These are phyloP conservation scores for Lumnitzera littorea DNA, from an alignment of 345 rosid genomes.

Conservation along the genomic window DNA sequence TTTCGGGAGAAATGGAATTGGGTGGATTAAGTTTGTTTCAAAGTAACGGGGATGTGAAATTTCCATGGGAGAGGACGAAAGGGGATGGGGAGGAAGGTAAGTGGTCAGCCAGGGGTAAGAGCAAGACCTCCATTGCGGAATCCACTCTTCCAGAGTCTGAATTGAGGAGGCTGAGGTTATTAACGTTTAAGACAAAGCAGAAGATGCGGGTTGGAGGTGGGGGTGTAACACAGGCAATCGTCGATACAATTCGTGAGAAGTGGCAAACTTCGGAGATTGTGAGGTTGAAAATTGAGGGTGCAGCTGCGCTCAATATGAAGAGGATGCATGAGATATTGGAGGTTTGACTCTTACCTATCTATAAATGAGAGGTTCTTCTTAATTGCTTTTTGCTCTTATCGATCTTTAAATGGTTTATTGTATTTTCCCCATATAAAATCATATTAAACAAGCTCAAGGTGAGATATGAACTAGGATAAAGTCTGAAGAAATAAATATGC, in stretches of 20 bases:
- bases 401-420: neutral
- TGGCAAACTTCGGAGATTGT: conserved; percentile 82
- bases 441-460: too few relatives aligned
- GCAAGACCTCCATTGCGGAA: conserved; percentile 64
- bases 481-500: too few relatives aligned
- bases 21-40: conserved; percentile 29
- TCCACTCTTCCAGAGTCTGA: conserved; percentile 69
- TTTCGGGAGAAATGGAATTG: conserved; percentile 39
- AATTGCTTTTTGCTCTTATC: conserved; percentile 1
- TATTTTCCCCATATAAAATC: neutral
- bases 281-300: conserved; percentile 76
- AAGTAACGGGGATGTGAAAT: conserved; percentile 47
- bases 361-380: neutral
- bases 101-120: conserved; percentile 48
- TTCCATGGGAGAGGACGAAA: conserved; percentile 80
- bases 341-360: conserved; percentile 39
- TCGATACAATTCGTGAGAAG: conserved; percentile 59
- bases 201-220: conserved; percentile 51
- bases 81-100: conserved; percentile 25
- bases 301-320: conserved; percentile 85
- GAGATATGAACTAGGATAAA: too few relatives aligned
- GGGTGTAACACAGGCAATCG: conserved; percentile 71
- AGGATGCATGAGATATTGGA: conserved; percentile 85
- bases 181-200: conserved; percentile 57
- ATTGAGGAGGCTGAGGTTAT: conserved; percentile 66